A percentile compares a stretch with the other conserved stretches of the same genome.
phyloP scores from a whole-genome alignment of 441 rosid genomes.

The Aleurites moluccanus region DNA sequence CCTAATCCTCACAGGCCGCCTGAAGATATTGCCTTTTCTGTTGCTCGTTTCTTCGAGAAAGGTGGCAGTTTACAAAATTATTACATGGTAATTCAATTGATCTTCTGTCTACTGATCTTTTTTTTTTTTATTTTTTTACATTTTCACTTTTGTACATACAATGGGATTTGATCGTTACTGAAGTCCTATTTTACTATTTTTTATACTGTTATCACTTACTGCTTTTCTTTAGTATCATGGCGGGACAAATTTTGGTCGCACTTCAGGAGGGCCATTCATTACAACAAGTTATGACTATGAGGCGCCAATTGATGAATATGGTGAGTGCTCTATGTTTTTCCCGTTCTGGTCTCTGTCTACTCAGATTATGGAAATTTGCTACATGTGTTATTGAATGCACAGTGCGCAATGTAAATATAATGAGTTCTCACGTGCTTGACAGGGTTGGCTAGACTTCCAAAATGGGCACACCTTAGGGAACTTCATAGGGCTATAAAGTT shows the following conservation, averaged over 20 bases:
- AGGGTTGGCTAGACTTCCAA: conserved; percentile 91
- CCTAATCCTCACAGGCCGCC: conserved; percentile 91
- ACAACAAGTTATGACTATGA: conserved; percentile 98
- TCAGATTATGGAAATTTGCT: not conserved
- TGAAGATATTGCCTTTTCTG: conserved; percentile 85
- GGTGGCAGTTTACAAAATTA: conserved; percentile 88
- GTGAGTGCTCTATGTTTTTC: conserved; percentile 39
- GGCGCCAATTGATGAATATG: conserved; percentile 98
- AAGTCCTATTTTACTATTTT: not conserved
- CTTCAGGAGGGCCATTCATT: conserved; percentile 94
- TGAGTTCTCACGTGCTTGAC: conserved; percentile 26
- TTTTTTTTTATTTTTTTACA: not conserved
- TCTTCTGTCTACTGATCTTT: conserved; percentile 3
- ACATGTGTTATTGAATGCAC: not conserved
- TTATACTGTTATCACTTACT: not conserved
- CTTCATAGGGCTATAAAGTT: conserved; percentile 82
- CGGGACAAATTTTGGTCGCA: conserved; percentile 95
- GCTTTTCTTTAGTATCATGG: conserved; percentile 73
- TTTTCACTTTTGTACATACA: not conserved
- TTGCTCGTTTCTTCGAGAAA: conserved; percentile 92
- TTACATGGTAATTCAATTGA: conserved; percentile 66
- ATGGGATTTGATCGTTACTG: not conserved
- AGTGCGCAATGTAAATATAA: conserved; percentile 13
- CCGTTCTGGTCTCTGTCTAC: conserved; percentile 9
- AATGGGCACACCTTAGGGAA: conserved; percentile 94